phyloP scores from a whole-genome alignment of 177 flowering plant genomes.

The Vitis hybrid region DNA sequence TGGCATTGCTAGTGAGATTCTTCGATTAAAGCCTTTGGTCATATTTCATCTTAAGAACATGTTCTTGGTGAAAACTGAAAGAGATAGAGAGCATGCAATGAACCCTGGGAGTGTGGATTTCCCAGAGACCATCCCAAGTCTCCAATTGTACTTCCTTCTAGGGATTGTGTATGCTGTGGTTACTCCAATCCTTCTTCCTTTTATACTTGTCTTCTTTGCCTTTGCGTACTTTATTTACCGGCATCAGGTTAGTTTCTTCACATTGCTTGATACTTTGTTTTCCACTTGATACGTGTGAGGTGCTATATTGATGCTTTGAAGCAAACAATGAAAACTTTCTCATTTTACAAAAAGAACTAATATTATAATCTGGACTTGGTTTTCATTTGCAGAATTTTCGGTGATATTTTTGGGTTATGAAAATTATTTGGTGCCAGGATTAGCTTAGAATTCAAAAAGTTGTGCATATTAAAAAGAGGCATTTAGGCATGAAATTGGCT shows the following conservation, averaged over 20 bases:
- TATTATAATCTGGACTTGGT: too few species aligned
- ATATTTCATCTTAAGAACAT: constrained; percentile 85
- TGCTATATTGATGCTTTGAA: not conserved
- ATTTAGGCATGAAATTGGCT: too few species aligned
- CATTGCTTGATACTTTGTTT: not conserved
- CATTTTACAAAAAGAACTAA: too few species aligned
- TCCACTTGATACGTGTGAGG: not conserved
- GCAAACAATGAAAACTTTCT: too few species aligned
- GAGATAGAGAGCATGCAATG: constrained; percentile 90
- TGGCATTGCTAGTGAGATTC: constrained; percentile 92
- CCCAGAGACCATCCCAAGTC: constrained; percentile 75
- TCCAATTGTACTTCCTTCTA: constrained; percentile 86
- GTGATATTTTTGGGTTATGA: too few species aligned
- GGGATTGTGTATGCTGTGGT: constrained; percentile 89
- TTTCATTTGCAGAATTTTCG: too few species aligned
- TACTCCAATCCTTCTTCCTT: constrained; percentile 96
- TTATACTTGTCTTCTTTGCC: constrained; percentile 81
- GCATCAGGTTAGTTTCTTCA: constrained; percentile 73
- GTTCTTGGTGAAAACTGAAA: constrained; percentile 89
- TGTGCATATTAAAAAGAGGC: too few species aligned
- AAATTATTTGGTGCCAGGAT: too few species aligned
- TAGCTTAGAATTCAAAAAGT: too few species aligned
- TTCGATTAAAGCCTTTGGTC: constrained; percentile 74
- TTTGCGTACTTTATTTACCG: constrained; percentile 92
- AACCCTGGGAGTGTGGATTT: constrained; percentile 74